Evolutionary conservation across 2,329 filamentous ascomycete genomes (phyloP).

Genomic region (Fusarium chuoi): DNA sequence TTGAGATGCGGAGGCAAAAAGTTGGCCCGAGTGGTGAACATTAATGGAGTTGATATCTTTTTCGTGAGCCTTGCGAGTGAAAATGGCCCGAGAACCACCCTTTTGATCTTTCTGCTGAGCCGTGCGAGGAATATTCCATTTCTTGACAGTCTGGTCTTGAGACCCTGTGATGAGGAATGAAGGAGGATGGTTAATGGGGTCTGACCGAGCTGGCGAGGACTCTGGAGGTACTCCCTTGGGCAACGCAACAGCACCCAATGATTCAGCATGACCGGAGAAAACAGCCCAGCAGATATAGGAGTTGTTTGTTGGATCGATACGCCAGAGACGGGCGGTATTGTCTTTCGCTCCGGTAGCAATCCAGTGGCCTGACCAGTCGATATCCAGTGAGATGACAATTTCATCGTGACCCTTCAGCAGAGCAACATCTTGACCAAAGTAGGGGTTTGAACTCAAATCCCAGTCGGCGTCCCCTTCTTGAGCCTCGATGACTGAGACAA

Average conservation of each 20-base stretch:
- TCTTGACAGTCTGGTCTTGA: conserved; percentile 94
- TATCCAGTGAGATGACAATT: conserved; percentile 93
- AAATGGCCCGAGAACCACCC: conserved; percentile 73
- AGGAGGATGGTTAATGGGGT: conserved; percentile 83
- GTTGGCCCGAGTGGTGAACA: conserved; percentile 75
- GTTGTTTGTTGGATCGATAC: conserved; percentile 78
- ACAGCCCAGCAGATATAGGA: conserved; percentile 83
- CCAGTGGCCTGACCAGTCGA: conserved; percentile 98
- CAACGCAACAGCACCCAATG: conserved; percentile 87
- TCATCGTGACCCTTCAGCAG: conserved; percentile 91
- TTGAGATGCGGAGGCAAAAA: conserved; percentile 96
- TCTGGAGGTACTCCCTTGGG: conserved; percentile 75
- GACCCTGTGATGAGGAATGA: conserved; percentile 90
- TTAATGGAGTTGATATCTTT: conserved; percentile 98
- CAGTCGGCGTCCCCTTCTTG: conserved; percentile 39
- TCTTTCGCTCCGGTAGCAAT: conserved; percentile 96
- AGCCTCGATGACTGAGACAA: conserved; percentile 75
- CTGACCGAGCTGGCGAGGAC: conserved; percentile 74
- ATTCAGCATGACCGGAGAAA: conserved; percentile 94
- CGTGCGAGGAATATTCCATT: conserved; percentile 81
- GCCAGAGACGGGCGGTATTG: conserved; percentile 92
- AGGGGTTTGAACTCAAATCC: conserved; percentile 54
- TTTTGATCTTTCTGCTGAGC: conserved; percentile 57
- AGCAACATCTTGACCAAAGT: conserved; percentile 91
- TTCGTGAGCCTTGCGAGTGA: conserved; percentile 95